phyloP scores from a whole-genome alignment of 2,329 filamentous ascomycete genomes.

The Mollisia scopiformis region DNA sequence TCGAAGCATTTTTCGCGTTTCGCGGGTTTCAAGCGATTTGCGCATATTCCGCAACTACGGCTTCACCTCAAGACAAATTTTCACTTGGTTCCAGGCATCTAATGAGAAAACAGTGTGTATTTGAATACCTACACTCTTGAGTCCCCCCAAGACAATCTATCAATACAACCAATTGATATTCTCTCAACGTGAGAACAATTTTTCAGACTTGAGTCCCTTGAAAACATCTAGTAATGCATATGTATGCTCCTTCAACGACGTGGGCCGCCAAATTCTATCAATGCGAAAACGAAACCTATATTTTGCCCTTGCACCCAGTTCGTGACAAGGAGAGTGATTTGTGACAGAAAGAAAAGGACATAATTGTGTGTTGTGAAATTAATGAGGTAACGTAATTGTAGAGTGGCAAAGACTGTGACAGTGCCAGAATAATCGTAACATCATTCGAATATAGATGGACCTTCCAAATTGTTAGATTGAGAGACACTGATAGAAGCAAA shows the following conservation, averaged over 20 bases:
- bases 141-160: background rate
- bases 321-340: background rate
- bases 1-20: too few species aligned
- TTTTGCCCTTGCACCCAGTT: background rate
- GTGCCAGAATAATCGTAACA: background rate
- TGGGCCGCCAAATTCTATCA: constrained; percentile 1
- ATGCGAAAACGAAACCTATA: background rate
- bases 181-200: background rate
- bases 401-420: background rate
- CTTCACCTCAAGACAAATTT: too few species aligned
- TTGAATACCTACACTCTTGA: background rate
- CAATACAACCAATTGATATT: background rate
- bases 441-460: background rate
- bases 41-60: too few species aligned
- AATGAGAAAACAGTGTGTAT: background rate
- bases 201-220: background rate
- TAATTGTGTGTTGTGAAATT: background rate
- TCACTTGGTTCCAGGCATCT: too few species aligned
- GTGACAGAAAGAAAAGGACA: background rate
- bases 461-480: background rate
- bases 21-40: too few species aligned
- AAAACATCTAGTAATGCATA: background rate
- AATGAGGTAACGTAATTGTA: background rate
- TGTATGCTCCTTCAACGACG: background rate
- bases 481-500: background rate